These are phyloP conservation scores for Cordyceps cicadae DNA, from an alignment of 2,329 filamentous ascomycete genomes.

Conservation along the genomic window DNA sequence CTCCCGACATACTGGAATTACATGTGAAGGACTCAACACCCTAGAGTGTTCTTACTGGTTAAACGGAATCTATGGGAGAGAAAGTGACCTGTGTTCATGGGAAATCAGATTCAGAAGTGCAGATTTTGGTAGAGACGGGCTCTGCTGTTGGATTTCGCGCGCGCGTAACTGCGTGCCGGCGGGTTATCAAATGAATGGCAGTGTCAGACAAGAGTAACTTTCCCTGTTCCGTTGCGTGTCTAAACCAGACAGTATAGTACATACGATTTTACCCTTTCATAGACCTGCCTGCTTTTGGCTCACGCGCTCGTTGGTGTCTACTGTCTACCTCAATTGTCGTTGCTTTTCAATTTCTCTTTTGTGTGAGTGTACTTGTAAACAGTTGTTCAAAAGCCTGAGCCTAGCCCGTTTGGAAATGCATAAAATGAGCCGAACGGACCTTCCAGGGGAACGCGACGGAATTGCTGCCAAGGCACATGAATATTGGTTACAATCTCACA, in stretches of 20 bases:
- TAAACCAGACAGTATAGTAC: no score
- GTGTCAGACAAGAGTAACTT: not conserved
- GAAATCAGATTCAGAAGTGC: not conserved
- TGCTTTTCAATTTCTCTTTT: no score
- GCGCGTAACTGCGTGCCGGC: not conserved
- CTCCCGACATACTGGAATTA: conserved; percentile 12
- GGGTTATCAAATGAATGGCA: not conserved
- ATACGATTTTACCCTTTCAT: no score
- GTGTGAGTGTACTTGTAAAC: no score
- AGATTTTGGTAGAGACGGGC: not conserved
- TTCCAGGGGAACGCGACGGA: not conserved
- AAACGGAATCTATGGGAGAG: not conserved
- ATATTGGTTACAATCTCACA: not conserved
- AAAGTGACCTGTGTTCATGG: not conserved
- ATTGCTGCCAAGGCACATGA: not conserved
- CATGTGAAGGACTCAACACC: not conserved
- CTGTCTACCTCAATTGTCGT: no score
- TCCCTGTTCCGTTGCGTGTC: no score
- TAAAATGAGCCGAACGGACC: not conserved
- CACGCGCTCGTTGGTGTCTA: no score
- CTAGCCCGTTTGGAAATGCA: not conserved
- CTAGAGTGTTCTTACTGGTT: no score
- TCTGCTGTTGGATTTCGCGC: not conserved
- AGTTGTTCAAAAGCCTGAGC: no score
- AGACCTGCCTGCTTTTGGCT: no score